Base-by-base conservation (phyloP, 2,329 filamentous ascomycete genomes). In the Curvularia sp. region DNA sequence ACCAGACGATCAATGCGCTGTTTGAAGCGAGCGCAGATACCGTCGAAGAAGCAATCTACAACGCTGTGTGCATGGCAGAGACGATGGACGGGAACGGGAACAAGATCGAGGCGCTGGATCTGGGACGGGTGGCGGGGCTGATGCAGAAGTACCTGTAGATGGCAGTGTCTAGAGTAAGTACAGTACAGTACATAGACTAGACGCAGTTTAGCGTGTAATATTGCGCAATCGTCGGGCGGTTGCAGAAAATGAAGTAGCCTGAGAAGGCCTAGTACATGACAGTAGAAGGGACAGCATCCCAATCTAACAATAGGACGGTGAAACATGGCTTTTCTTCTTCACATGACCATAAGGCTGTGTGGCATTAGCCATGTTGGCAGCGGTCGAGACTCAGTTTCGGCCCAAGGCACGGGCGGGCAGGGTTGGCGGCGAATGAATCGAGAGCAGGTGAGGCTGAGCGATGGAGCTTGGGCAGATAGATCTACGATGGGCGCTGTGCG, bases 21-120 rank as follows among this genome's bases (percentile, higher is more conserved):
- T 86, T 90, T 57, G 83, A 87, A 69, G 87, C 86, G 1, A 83
- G 80, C 2, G 84, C 85, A 0, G 87, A 90, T 67, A 84, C 83
- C 0, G 85, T 85, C 0, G 87, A 90, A 66, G 87, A 90, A 74
- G 82, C 86, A 1, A 88, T 90, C 53, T 84, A 87, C 61, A 90
- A 90, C 69, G 82, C 83, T 0, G 73, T 89, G 8, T 87, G 82
- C 60, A 87, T 84, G 78, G 86, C 86, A 1, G 82, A 86, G 65
- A 84, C 82, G 0, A 84, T 87, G 78, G 81, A 79, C 1, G 86
- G 86, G 0, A 80, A 82, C 57, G 77, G 80, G 49, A 84, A 81
- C 1, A 82, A 47, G 47, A 68, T 73, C 18, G 74, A 77, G 48
- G 76, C 67, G 39, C 48, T 75, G 60, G 63, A 75, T 54, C 43